Evolutionary conservation across 75 land plant genomes (phyloP).

Genomic region (Pinus tabuliformis): DNA sequence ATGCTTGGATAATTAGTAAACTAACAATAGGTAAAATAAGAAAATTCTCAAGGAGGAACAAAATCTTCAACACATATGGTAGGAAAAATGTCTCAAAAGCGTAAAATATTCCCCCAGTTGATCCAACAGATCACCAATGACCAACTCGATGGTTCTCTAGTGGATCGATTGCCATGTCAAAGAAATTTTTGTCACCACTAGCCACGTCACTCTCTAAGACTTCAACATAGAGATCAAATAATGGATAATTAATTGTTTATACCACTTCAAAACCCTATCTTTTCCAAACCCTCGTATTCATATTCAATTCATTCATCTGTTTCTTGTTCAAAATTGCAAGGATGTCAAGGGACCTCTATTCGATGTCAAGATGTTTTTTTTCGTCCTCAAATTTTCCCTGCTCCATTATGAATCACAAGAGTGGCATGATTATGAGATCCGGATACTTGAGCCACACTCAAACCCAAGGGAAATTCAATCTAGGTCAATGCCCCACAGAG

Average conservation of each 20-base stretch:
- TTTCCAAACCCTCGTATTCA: not conserved
- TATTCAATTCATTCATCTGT: not conserved
- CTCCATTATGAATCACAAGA: slow-evolving; percentile 70
- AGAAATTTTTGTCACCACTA: slow-evolving; percentile 50
- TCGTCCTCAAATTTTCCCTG: too few relatives aligned
- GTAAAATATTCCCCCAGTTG: slow-evolving; percentile 44
- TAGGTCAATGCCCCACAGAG: slow-evolving; percentile 55
- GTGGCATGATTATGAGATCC: slow-evolving; percentile 86
- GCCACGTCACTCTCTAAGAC: slow-evolving; percentile 54
- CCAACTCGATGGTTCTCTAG: slow-evolving; percentile 48
- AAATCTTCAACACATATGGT: not conserved
- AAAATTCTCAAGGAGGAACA: not conserved
- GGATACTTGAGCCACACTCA: slow-evolving; percentile 69
- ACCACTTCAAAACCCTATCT: not conserved
- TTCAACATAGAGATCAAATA: slow-evolving; percentile 41
- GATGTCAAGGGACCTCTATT: slow-evolving; percentile 60
- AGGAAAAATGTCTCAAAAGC: slow-evolving; percentile 41
- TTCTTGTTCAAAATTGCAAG: slow-evolving; percentile 42
- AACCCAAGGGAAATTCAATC: slow-evolving; percentile 41
- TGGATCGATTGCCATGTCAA: slow-evolving; percentile 49
- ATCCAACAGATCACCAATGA: slow-evolving; percentile 53
- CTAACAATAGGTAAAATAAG: too few relatives aligned
- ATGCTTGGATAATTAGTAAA: too few relatives aligned
- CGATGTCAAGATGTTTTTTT: slow-evolving; percentile 42
- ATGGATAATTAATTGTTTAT: slow-evolving; percentile 25